Evolutionary conservation across 306 rosid species (phyloP), one percentile per base, ranked within the genome.

Genomic region (Alnus glutinosa): DNA sequence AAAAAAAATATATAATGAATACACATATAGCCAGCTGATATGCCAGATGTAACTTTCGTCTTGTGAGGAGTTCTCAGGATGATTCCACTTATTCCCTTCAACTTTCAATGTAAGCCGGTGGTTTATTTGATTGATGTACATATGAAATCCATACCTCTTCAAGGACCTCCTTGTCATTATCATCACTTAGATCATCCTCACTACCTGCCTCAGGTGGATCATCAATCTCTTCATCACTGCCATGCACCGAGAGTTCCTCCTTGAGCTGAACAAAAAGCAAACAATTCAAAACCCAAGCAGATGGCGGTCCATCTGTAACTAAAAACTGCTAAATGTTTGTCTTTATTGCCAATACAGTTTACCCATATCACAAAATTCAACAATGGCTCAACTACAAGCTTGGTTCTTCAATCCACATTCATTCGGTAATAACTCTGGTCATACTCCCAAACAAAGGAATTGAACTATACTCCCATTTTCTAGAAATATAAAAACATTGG

Each of bases 221-320:
- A 54, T 92, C 98, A 67, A 83, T 85, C 85, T 95, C 98, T 83
- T 95, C 98, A 79, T 95, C 98, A 32, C 98, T 95, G 18, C 98
- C 98, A 79, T 91, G 81, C 68, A 95, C 98, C 12, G 97, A 95
- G 78, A 79, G 82, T 67, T 95, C 95, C 75, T 89, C 97, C 89
- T 86, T 95, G 67, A 91, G 92, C 98, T 92, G 71, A 83, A 82
- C 42, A 42, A 9, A 11, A 73, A 58, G 37, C 36, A 55, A 61
- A 61, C 18, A 18, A 58, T 28, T 55, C 75, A 12, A 66, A 55
- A 67, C 7, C 51, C 32, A 9, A 8, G 49, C 46, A n/a, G 51
- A 18, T 18, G n/a, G 15, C 4, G 72, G 1, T n/a, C 1, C 8
- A n/a, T 67, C 72, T 18, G 28, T 23, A 67, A 30, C 10, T 42